Evolutionary conservation across 1,139 yeast genomes (phyloP).

Genomic region (Geotrichum histeridarum): DNA sequence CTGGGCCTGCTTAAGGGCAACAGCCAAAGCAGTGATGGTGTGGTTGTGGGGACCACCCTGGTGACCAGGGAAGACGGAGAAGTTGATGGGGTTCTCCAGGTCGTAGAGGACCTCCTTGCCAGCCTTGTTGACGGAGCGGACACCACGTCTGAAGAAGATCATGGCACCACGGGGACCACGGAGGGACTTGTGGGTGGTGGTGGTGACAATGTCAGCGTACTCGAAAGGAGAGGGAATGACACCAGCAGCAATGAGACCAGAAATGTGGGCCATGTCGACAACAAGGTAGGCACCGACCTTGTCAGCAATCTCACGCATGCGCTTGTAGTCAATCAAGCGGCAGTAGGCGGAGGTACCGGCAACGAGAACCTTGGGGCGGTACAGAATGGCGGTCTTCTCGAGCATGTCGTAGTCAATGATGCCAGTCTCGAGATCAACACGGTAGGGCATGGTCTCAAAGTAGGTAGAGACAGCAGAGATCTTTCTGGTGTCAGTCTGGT

Average conservation of each 20-base stretch:
- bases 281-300: constrained; percentile 88
- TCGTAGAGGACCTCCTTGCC: constrained; percentile 87
- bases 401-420: constrained; percentile 85
- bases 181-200: constrained; percentile 93
- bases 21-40: constrained; percentile 92
- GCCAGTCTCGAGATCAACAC: constrained; percentile 80
- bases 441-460: constrained; percentile 95
- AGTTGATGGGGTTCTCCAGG: constrained; percentile 83
- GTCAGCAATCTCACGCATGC: constrained; percentile 86
- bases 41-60: constrained; percentile 99
- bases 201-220: constrained; percentile 90
- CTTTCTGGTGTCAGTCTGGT: constrained; percentile 83
- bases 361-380: constrained; percentile 90
- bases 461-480: constrained; percentile 88
- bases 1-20: constrained; percentile 84
- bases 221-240: constrained; percentile 92
- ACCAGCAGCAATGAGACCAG: constrained; percentile 90
- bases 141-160: constrained; percentile 92
- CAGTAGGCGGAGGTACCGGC: constrained; percentile 98
- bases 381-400: constrained; percentile 74
- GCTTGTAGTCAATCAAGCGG: constrained; percentile 81
- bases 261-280: constrained; percentile 95
- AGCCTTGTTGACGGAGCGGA: constrained; percentile 75
- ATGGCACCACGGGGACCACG: constrained; percentile 99
- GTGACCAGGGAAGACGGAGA: constrained; percentile 96